A percentile compares a stretch with the other conserved stretches of the same genome.
These are phyloP conservation scores for Phytophthora citrophthora DNA, from an alignment of 352 stramenopile species.

Conservation along the genomic window DNA sequence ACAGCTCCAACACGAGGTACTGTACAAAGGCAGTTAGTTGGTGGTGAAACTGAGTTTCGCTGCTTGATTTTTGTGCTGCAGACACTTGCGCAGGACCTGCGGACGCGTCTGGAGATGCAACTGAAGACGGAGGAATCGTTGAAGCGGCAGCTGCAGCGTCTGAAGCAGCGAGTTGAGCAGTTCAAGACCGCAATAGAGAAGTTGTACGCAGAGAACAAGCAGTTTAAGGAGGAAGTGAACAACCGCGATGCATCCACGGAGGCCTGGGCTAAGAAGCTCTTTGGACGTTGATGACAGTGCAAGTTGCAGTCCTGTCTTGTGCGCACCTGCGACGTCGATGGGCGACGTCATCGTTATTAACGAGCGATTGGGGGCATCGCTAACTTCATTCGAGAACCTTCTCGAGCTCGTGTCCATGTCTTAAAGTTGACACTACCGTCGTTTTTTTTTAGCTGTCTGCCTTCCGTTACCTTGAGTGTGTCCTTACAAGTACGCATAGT, in stretches of 20 bases:
- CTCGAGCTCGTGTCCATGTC: conserved; percentile 17
- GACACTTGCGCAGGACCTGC: conserved; percentile 22
- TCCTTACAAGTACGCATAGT: too few species aligned
- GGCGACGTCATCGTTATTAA: conserved; percentile 17
- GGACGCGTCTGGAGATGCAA: conserved; percentile 26
- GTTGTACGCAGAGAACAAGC: conserved; percentile 34
- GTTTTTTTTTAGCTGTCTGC: neutral
- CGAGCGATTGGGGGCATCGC: neutral
- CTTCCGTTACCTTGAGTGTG: neutral
- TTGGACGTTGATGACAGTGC: neutral
- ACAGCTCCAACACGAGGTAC: conserved; percentile 30
- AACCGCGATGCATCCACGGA: conserved; percentile 30
- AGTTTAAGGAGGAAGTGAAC: conserved; percentile 35
- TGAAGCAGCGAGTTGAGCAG: conserved; percentile 24
- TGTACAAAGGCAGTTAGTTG: neutral
- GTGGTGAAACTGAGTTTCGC: neutral
- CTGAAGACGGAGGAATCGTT: conserved; percentile 3
- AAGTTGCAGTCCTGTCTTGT: conserved; percentile 16
- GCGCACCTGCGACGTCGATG: conserved; percentile 1
- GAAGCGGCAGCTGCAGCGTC: conserved; percentile 19
- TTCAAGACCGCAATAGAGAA: conserved; percentile 28
- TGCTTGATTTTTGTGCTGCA: neutral
- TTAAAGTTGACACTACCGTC: neutral
- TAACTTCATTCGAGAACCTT: conserved; percentile 36
- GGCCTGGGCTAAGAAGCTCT: conserved; percentile 34